Evolutionary conservation across 805 yeast species (phyloP).

Genomic region (Wickerhamiella sorbophila): DNA sequence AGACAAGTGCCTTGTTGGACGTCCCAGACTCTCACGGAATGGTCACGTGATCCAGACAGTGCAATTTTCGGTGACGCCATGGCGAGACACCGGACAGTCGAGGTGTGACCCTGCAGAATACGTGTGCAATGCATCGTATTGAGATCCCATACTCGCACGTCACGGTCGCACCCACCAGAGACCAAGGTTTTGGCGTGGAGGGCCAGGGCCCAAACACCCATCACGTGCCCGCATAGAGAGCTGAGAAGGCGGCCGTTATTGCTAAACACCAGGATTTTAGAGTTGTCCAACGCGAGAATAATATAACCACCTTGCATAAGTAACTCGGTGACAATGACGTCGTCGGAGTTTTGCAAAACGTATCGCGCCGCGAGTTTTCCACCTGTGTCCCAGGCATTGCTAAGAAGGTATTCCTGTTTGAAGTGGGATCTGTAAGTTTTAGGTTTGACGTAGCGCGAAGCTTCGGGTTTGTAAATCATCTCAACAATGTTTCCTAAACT

Average conservation of each 20-base stretch:
- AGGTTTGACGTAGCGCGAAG: conserved; percentile 21
- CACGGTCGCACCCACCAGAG: conserved; percentile 91
- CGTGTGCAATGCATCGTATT: conserved; percentile 72
- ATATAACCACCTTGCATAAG: conserved; percentile 26
- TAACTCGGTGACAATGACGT: conserved; percentile 29
- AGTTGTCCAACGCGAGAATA: conserved; percentile 31
- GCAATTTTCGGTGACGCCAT: conserved; percentile 65
- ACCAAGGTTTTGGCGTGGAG: conserved; percentile 85
- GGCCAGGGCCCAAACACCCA: conserved; percentile 94
- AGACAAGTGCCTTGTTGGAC: conserved; percentile 79
- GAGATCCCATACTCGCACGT: conserved; percentile 92
- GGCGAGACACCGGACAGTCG: conserved; percentile 75
- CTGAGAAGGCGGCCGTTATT: conserved; percentile 37
- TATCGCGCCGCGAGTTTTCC: conserved; percentile 30
- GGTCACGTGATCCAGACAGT: conserved; percentile 83
- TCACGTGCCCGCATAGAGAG: conserved; percentile 93
- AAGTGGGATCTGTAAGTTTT: conserved; percentile 27
- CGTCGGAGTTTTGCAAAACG: conserved; percentile 19
- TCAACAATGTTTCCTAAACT: conserved; percentile 16
- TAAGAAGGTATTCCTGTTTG: conserved; percentile 28
- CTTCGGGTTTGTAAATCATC: conserved; percentile 24
- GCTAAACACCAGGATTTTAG: conserved; percentile 30
- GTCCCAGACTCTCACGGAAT: conserved; percentile 89
- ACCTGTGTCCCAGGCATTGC: conserved; percentile 29
- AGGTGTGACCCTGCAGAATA: conserved; percentile 78